Base-by-base conservation (phyloP, 768 basidiomycete species). In the Boletus subparvulus region DNA sequence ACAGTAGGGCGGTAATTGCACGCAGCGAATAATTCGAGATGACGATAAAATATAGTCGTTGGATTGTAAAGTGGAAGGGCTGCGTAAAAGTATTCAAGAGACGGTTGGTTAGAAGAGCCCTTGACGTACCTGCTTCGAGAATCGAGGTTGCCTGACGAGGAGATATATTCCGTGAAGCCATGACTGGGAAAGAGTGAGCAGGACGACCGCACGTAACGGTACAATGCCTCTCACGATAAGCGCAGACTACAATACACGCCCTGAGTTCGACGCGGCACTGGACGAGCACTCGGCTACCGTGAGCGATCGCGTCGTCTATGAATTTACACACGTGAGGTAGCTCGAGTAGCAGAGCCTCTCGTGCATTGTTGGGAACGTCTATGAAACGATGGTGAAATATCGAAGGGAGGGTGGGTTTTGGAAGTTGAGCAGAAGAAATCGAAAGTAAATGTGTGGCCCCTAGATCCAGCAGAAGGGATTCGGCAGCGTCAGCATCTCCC, bases 31-130 rank as follows among this genome's bases (percentile, higher is more conserved):
- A 80, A 43, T 47, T 81, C 76, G 5, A 85, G 74, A 47, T 79
- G 77, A 3, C 73, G 75, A 19, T 68, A 76, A 64, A 85, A 83
- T 47, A 70, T 69, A 30, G 65, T 58, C 0, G 83, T 81, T 14
- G 77, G 74, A 56, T 80, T 78, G 67, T 83, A 85, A 4, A 85
- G 72, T 6, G 84, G 83, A 10, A 85, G 73, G 10, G 75, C 83
- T 82, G 52, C 13, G 10, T 1, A 16, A 42, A 32, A 24, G 24
- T 6, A 7, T 43, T 67, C 43, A 45, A 21, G 14, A 41, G 17
- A 56, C 16, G 17, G 17, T 14, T 16, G 9, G 2, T 21, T 1
- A 14, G 28, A 55, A 26, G 16, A 10, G 9, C 9, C 0, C 35
- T 32, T 8, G 21, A 66, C 71, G 56, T 48, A 80, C 83, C 80